phyloP scores from a whole-genome alignment of 495 filamentous ascomycete genomes.

The Lepraria neglecta region DNA sequence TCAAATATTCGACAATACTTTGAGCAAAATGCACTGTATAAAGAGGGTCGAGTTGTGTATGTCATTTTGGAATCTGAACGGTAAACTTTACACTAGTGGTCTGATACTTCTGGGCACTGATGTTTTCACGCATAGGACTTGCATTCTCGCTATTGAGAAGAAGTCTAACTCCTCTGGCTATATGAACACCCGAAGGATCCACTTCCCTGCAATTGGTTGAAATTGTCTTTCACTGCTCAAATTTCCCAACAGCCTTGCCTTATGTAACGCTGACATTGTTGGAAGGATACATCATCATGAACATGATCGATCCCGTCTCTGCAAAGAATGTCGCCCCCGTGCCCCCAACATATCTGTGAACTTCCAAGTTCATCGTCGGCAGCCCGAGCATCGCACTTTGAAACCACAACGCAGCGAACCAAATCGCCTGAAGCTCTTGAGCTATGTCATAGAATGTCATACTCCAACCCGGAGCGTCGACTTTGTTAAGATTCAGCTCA shows the following conservation, averaged over 20 bases:
- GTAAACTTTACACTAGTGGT: no score
- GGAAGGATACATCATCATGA: no score
- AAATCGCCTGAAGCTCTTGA: not conserved
- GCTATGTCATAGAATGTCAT: slow-evolving; percentile 1
- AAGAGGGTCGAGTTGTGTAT: not conserved
- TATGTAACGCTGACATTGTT: not conserved
- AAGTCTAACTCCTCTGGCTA: not conserved
- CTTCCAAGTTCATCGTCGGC: not conserved
- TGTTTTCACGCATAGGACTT: no score
- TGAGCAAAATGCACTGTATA: not conserved
- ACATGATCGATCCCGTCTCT: not conserved
- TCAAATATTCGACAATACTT: not conserved
- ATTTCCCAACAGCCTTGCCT: not conserved
- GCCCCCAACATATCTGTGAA: not conserved
- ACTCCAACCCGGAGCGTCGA: not conserved
- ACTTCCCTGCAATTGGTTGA: not conserved
- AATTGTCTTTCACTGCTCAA: not conserved
- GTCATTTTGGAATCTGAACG: no score
- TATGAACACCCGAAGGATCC: not conserved
- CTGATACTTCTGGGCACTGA: no score
- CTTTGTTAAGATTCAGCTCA: not conserved
- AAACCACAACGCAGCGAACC: not conserved
- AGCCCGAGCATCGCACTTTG: not conserved
- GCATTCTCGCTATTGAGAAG: no score
- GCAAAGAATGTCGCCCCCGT: not conserved